Conservation (phyloP, 1,284 basidiomycete species). For the Ceratobasidium sp. region DNA sequence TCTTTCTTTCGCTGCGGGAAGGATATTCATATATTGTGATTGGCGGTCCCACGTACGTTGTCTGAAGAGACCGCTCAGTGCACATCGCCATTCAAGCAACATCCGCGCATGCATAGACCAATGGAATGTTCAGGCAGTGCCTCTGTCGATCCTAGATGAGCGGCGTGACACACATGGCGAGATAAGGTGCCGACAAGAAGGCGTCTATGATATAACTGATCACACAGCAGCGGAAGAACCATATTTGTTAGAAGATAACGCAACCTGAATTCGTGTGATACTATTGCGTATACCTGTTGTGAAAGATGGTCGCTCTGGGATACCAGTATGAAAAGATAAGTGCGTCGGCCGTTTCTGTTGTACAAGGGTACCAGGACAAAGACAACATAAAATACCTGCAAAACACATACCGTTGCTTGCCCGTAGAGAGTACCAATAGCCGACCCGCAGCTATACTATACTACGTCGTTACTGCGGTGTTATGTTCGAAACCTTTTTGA, state of each 20-base stretch:
- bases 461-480: background rate
- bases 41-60: background rate
- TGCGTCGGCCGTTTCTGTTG: background rate
- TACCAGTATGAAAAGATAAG: background rate
- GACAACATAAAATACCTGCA: background rate
- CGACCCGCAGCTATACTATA: background rate
- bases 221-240: slow-evolving; percentile 6
- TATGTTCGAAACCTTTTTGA: background rate
- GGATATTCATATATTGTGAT: background rate
- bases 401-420: background rate
- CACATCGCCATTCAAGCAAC: slow-evolving; percentile 2
- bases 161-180: background rate
- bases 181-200: background rate
- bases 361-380: background rate
- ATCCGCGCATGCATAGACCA: background rate
- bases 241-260: background rate
- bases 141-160: background rate
- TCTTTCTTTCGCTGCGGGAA: background rate
- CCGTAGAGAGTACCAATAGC: background rate
- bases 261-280: background rate
- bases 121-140: slow-evolving; percentile 11
- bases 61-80: background rate
- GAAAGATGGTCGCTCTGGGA: background rate
- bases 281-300: background rate
- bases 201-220: background rate